Base-by-base conservation (phyloP, 1,139 yeast species). In the Zygosaccharomyces pseudobailii region DNA sequence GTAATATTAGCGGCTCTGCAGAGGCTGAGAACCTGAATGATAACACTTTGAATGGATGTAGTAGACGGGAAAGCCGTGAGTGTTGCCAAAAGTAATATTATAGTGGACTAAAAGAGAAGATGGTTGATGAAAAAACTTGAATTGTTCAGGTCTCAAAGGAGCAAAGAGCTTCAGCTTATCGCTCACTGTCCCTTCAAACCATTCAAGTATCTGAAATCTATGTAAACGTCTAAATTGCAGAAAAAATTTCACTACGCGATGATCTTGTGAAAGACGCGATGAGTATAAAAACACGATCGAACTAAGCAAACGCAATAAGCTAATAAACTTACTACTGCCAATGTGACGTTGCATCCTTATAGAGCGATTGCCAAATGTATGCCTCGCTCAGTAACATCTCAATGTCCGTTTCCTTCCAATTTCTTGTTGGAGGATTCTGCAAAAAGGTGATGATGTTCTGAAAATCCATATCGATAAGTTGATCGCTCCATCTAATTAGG, bases 351-450 rank as follows among this genome's bases (percentile, higher is more conserved):
- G 96, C 96, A 63, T 88, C 87, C 62, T 87, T 87, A 64, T 87
- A 92, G 42, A 94, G 73, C 49, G 94, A 83, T 68, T 90, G 97
- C 97, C 97, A 92, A 62, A 92, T 87, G 65, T 81, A 92, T 0
- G 97, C 98, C 67, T 94, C 97, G 67, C 97, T 88, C 50, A 92
- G 70, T 71, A 94, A 75, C 68, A 94, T 75, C 67, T 92, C 98
- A 37, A 94, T 82, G 59, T 92, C 97, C 63, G 85, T 84, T 54
- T 87, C 95, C 5, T 76, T 76, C 99, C 99, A 92, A 30, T 73
- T 69, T 45, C 73, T 72, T 0, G 98, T 92, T 17, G 97, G 97
- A 10, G 94, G 84, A 38, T 82, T 82, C 65, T 92, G 98, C 44
- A 92, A 71, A 61, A 88, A 90, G 67, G 94, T 83, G 68, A 92